phyloP scores from a whole-genome alignment of 768 basidiomycete genomes.

The Arthromyces matolae region DNA sequence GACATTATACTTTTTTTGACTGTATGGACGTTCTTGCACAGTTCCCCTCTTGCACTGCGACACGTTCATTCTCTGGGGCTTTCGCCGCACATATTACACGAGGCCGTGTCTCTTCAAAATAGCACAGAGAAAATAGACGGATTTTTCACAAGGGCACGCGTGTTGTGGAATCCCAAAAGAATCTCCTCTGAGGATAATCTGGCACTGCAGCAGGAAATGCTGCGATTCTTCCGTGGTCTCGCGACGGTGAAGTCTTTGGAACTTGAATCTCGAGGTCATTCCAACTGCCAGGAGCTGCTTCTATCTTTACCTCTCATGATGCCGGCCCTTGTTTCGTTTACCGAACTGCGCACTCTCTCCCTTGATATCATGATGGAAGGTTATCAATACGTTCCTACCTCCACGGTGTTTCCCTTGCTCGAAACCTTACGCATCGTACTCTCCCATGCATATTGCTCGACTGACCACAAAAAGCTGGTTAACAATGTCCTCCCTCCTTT shows the following conservation, averaged over 20 bases:
- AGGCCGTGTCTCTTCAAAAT: not conserved
- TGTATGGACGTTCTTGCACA: not conserved
- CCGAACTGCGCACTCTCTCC: constrained; percentile 13
- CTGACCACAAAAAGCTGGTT: constrained; percentile 12
- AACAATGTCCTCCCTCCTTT: constrained; percentile 19
- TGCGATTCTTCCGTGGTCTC: not conserved
- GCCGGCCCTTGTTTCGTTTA: not conserved
- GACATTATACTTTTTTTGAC: not conserved
- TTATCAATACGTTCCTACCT: constrained; percentile 12
- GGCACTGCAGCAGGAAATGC: not conserved
- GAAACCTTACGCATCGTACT: constrained; percentile 18
- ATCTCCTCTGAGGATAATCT: not conserved
- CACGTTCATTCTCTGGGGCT: constrained; percentile 2
- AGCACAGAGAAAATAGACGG: not conserved
- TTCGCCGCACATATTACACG: constrained; percentile 1
- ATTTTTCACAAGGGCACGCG: not conserved
- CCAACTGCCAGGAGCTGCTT: not conserved
- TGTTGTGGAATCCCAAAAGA: not conserved
- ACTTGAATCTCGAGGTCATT: not conserved
- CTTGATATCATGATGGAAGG: constrained; percentile 22
- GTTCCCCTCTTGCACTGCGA: not conserved
- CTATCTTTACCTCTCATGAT: not conserved
- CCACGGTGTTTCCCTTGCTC: constrained; percentile 13
- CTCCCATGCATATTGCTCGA: constrained; percentile 15
- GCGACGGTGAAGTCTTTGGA: not conserved